Conservation (phyloP, 2,329 filamentous ascomycete genomes). For the Trichoderma harzianum region DNA sequence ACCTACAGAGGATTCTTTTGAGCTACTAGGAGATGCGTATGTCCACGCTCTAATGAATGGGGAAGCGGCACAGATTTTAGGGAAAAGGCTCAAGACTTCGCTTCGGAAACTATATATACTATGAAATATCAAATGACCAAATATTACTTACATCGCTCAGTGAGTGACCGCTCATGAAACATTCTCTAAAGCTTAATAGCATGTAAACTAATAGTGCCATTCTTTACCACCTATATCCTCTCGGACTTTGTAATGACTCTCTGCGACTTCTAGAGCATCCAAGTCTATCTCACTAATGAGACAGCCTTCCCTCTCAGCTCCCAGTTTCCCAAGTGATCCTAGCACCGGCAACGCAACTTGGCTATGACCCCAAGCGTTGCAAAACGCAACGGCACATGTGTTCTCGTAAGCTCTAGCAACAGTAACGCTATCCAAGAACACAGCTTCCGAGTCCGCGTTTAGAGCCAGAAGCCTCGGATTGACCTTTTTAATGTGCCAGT, state of each 20-base stretch:
- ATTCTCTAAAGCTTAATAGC: neutral
- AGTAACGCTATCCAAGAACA: neutral
- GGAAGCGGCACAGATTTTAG: neutral
- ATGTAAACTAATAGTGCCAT: neutral
- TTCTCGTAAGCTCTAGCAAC: conserved; percentile 7
- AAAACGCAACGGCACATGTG: neutral
- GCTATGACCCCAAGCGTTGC: conserved; percentile 5
- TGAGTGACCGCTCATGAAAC: too few species aligned
- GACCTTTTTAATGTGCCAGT: neutral
- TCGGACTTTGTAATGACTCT: neutral
- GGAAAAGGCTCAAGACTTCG: neutral
- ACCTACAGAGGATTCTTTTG: neutral
- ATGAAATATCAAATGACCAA: neutral
- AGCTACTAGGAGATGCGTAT: neutral
- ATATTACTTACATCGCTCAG: neutral
- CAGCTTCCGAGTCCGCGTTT: neutral
- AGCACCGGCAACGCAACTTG: conserved; percentile 2
- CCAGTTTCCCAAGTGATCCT: neutral
- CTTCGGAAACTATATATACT: neutral
- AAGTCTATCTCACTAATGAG: neutral
- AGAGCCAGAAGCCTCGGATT: neutral
- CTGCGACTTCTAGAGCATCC: neutral
- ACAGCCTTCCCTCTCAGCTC: neutral
- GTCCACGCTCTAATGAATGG: neutral
- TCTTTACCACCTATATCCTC: neutral